These are phyloP conservation scores for Luvunga scandens DNA, from an alignment of 345 rosid species.

Conservation along the genomic window DNA sequence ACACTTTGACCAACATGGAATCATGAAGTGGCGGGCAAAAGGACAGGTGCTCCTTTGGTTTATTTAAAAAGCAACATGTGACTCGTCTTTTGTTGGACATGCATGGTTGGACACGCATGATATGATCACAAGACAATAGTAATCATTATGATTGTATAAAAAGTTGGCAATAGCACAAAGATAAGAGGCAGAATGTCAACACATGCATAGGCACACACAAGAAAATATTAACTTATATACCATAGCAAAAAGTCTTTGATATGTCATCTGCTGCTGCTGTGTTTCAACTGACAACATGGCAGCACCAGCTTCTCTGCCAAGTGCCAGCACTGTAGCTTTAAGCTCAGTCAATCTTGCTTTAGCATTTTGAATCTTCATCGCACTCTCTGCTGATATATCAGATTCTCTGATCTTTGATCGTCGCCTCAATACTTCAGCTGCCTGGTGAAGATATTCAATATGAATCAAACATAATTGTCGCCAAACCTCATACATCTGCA, in stretches of 20 bases:
- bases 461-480: not conserved
- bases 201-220: not conserved
- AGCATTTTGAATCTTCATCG: constrained; percentile 64
- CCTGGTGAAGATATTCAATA: constrained; percentile 34
- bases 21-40: too few relatives aligned
- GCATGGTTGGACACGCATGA: too few relatives aligned
- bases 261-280: constrained; percentile 57
- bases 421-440: constrained; percentile 67
- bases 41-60: too few relatives aligned
- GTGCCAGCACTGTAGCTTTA: constrained; percentile 62
- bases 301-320: constrained; percentile 85
- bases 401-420: too few relatives aligned
- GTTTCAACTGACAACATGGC: constrained; percentile 84
- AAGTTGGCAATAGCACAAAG: too few relatives aligned
- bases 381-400: constrained; percentile 42
- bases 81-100: too few relatives aligned
- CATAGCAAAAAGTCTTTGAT: constrained; percentile 46
- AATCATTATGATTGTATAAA: too few relatives aligned
- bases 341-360: constrained; percentile 75
- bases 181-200: not conserved
- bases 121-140: too few relatives aligned
- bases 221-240: constrained; percentile 24
- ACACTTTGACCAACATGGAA: too few relatives aligned
- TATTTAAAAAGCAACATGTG: too few relatives aligned
- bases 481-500: not conserved